phyloP scores from a whole-genome alignment of 257 asterid genomes.

The Solanum pennellii region DNA sequence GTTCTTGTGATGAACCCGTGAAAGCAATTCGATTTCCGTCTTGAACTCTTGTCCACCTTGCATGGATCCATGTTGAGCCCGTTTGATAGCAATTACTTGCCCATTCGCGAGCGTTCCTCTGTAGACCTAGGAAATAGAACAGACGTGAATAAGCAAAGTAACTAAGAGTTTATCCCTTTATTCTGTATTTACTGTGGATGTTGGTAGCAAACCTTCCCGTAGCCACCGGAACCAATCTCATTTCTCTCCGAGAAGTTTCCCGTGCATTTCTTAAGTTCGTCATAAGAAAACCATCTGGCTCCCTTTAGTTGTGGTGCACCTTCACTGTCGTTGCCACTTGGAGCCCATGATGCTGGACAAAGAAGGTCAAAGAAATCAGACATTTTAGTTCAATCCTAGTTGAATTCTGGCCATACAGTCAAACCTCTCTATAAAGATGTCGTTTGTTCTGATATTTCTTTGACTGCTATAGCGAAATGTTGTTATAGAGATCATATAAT shows the following conservation, averaged over 20 bases:
- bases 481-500: not conserved
- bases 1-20: slow-evolving; percentile 93
- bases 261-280: slow-evolving; percentile 81
- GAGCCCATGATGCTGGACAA: slow-evolving; percentile 71
- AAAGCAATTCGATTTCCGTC: slow-evolving; percentile 88
- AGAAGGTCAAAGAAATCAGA: slow-evolving; percentile 4
- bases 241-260: slow-evolving; percentile 63
- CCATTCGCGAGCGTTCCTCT: slow-evolving; percentile 62
- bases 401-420: not conserved
- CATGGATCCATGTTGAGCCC: slow-evolving; percentile 71
- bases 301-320: slow-evolving; percentile 97
- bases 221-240: slow-evolving; percentile 93
- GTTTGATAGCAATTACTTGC: slow-evolving; percentile 69
- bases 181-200: not conserved
- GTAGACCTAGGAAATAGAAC: slow-evolving; percentile 45
- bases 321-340: slow-evolving; percentile 78
- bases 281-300: slow-evolving; percentile 88
- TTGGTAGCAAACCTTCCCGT: slow-evolving; percentile 56
- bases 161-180: not conserved
- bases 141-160: not conserved
- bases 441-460: not conserved
- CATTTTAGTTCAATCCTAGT: not conserved
- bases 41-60: slow-evolving; percentile 95
- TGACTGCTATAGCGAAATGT: not conserved
- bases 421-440: not conserved